Base-by-base conservation (phyloP, 164 flowering plant genomes). In the Vitis cinerea region DNA sequence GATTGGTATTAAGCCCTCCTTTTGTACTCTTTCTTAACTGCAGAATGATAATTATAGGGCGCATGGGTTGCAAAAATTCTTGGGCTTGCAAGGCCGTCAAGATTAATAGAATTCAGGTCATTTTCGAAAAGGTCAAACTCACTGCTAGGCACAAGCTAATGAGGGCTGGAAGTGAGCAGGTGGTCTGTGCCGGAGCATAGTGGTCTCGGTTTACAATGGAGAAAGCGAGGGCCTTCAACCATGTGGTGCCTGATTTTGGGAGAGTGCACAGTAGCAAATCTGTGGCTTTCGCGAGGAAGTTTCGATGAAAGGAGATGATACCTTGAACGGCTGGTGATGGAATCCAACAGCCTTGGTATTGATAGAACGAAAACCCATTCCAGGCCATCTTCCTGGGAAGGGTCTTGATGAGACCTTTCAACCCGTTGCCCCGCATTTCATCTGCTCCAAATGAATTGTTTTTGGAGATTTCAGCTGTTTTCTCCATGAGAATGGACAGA, bases 171-270 rank as follows among this genome's bases (percentile, higher is more conserved):
- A 55, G 7, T 55, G 17, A 0, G 59, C 59, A 55, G 16, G 1
- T 0, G 59, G 59, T 55, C 16, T 55, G 10, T 13, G 8, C n/a
- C 8, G 2, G 8, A 16, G n/a, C 9, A n/a, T 57, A 13, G 8
- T 9, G 10, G 23, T 16, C 10, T 8, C 23, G 23, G 27, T 57
- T 57, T 19, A 19, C 8, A 4, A 57, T 23, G 60, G 60, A 4
- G 23, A 57, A 57, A 9, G 13, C 15, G 19, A 57, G 60, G 27
- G 60, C n/a, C 19, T 57, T 57, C 60, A 57, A 7, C 60, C 60
- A 57, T 3, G 23, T 57, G 60, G 23, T 57, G 60, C 60, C 60
- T 57, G 60, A n/a, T 57, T 57, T 57, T n/a, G 60, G 60, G 17
- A n/a, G n/a, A 23, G 23, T 6, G 59, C 8, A 8, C 7, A 55